Evolutionary conservation across 805 yeast genomes (phyloP), one percentile per base, ranked within the genome.

Genomic region (Nakazawaea sp.): DNA sequence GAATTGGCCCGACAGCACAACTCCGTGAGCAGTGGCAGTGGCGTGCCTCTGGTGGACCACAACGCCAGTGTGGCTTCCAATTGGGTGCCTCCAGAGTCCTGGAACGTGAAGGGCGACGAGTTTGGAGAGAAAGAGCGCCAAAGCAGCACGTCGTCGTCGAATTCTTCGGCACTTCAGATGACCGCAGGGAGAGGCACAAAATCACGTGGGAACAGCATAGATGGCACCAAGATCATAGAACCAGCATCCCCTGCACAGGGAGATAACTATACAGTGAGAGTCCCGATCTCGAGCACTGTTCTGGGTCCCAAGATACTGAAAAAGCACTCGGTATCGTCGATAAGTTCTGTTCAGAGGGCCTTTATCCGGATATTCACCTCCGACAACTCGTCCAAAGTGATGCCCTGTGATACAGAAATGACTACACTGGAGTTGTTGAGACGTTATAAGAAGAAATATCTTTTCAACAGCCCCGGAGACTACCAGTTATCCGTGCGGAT

Each of bases 321-420:
- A 18, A 32, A 33, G 15, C 17, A 18, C 27, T 32, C 37, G 4
- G 19, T 24, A 6, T 26, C 43, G 16, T 16, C 27, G 5, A 15
- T 21, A 6, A 10, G 20, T 5, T 12, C 23, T 4, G 40, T 37
- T 4, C 40, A 37, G 32, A 37, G 40, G 23, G 34, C 37, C 17
- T 36, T 40, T 17, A 37, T 40, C 23, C 37, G 43, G 20, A 36
- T 40, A 8, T 40, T 40, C 33, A 40, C 36, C 12, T 17, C 31
- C 4, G 41, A 40, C 19, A 40, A 40, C 27, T 36, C 43, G 4
- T 36, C 35, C 2, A 40, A 33, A 26, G 85, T 96, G 1, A 62
- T 90, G 16, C 76, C 88, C 12, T 81, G 95, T 51, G 75, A 90
- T 0, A 68, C 83, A 24, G 84, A 81, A 41, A 82, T 88, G 2